Base-by-base conservation (phyloP, 2,329 filamentous ascomycete genomes). In the Phialophora verrucosa region DNA sequence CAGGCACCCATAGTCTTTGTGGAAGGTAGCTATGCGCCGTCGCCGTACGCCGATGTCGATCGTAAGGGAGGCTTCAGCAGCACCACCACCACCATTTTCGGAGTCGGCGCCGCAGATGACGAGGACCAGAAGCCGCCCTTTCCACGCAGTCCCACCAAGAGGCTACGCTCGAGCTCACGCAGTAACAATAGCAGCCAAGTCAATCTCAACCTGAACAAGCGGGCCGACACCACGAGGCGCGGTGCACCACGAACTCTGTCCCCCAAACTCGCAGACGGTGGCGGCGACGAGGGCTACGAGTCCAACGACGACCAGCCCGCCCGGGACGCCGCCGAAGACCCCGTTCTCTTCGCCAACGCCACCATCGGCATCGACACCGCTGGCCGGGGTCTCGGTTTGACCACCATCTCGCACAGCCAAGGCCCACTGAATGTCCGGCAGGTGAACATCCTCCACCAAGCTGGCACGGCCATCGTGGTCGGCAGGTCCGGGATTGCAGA, bases 151-250 rank as follows among this genome's bases (percentile, higher is more conserved):
- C 53, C 27, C 5, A 56, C 53, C n/a, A 56, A 56, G 29, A 56
- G 53, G 31, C 6, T 56, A 38, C 53, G 53, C 27, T 56, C 53
- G 27, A n/a, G 2, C 4, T 44, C 38, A n/a, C 38, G 53, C n/a
- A 56, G 31, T 29, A 56, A 56, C 27, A 56, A 35, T 23, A 35
- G 25, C 53, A 56, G 53, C 53, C 53, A 56, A 31, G 31, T 56
- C 29, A 38, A 23, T 23, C 31, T 56, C 38, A n/a, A 2, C 17
- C 38, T 20, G 29, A 32, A 35, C 29, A 56, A 35, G 14, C 31
- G n/a, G 14, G 27, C 31, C 17, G 29, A 23, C 8, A 8, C 14
- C 8, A 17, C 14, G 14, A n/a, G 38, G 17, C 38, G 5, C 38
- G 38, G 38, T 20, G 5, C 14, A n/a, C n/a, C 14, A n/a, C 38